A percentile compares a stretch with the other conserved stretches of the same genome.
Evolutionary conservation across 78 protist species (phyloP).

Genomic region (Capsaspora owczarzaki): DNA sequence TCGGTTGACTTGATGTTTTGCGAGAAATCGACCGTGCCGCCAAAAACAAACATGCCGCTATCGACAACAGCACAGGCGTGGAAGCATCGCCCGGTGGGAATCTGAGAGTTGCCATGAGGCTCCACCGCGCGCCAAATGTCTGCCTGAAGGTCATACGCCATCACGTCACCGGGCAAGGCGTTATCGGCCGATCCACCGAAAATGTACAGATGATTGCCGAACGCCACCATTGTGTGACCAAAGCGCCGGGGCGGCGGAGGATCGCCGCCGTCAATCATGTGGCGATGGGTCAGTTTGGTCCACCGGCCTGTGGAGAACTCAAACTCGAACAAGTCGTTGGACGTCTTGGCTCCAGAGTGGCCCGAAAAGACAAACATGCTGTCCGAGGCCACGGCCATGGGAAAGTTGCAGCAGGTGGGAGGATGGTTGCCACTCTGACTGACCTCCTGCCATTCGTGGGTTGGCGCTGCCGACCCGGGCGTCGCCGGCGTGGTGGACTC

Average conservation of each 20-base stretch:
- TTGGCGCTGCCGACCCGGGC: too few species aligned
- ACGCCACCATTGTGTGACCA: slow-evolving; percentile 4
- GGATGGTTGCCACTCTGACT: not conserved
- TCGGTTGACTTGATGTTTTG: not conserved
- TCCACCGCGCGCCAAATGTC: not conserved
- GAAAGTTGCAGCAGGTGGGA: not conserved
- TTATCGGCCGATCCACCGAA: slow-evolving; percentile 6
- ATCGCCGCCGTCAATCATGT: not conserved
- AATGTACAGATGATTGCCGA: not conserved
- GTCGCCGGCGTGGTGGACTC: too few species aligned
- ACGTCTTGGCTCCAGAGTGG: not conserved
- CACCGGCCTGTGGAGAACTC: not conserved
- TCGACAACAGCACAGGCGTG: not conserved
- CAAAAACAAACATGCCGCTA: not conserved
- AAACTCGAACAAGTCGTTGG: not conserved
- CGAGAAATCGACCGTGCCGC: not conserved
- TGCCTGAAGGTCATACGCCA: not conserved
- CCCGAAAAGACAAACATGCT: not conserved
- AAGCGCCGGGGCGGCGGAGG: slow-evolving; percentile 2
- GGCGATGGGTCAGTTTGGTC: not conserved
- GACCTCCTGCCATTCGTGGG: not conserved
- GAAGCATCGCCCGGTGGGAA: slow-evolving; percentile 1
- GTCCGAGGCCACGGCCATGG: not conserved
- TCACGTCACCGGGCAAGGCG: not conserved
- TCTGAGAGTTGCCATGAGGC: not conserved